Percentiles rank a stretch among this genome's conserved stretches.
phyloP scores from a whole-genome alignment of 345 rosid genomes.

The Eucalyptus polybractea region DNA sequence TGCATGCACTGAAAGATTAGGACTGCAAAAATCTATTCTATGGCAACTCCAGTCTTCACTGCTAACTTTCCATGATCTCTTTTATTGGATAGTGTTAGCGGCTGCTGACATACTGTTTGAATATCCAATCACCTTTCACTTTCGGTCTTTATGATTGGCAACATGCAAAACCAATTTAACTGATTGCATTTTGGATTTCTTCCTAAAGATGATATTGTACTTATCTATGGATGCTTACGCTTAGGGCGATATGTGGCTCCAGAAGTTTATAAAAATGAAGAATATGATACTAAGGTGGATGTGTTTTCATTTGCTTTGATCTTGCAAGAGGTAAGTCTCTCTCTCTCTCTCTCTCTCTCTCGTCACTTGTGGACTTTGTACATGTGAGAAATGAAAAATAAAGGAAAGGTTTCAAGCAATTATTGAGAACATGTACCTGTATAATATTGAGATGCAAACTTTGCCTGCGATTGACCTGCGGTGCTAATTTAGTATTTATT shows the following conservation, averaged over 20 bases:
- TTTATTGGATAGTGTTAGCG: background rate
- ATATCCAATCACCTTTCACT: background rate
- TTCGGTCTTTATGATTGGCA: background rate
- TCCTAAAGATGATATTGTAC: background rate
- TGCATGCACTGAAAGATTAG: background rate
- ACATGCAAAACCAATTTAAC: background rate
- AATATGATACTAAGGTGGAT: conserved; percentile 71
- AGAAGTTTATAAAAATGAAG: conserved; percentile 70
- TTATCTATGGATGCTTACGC: background rate
- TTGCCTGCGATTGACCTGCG: background rate
- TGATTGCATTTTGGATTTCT: background rate
- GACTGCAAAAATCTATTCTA: background rate
- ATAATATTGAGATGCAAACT: background rate
- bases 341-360: background rate
- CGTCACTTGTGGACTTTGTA: background rate
- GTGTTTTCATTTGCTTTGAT: conserved; percentile 77
- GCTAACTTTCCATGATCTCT: background rate
- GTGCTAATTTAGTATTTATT: background rate
- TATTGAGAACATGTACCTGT: background rate
- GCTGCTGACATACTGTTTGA: background rate
- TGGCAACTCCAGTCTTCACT: background rate
- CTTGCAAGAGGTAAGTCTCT: conserved; percentile 57
- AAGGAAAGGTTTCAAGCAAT: background rate
- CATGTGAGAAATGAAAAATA: background rate
- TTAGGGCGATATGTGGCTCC: conserved; percentile 82